Percentiles rank a stretch among this genome's conserved stretches.
phyloP scores from a whole-genome alignment of 1,284 basidiomycete genomes.

The Trichosporon sp. region DNA sequence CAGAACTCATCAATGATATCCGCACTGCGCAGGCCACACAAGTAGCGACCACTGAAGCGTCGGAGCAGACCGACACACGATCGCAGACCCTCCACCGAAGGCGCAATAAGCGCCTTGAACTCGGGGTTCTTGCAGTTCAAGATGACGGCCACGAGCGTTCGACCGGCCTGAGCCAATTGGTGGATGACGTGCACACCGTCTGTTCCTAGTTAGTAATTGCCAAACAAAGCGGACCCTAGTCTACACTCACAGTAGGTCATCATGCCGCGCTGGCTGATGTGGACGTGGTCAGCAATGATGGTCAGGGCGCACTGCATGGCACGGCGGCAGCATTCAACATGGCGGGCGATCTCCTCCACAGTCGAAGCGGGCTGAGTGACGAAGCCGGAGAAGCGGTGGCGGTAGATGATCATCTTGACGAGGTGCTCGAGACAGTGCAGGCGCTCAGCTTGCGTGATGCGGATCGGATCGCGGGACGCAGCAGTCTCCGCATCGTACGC shows the following conservation, averaged over 20 bases:
- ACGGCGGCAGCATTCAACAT: constrained; percentile 54
- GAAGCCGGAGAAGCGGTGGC: constrained; percentile 58
- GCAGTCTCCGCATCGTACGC: constrained; percentile 75
- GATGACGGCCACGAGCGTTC: constrained; percentile 79
- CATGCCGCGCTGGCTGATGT: constrained; percentile 72
- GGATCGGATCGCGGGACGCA: constrained; percentile 78
- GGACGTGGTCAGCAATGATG: constrained; percentile 76
- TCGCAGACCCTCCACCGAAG: constrained; percentile 76
- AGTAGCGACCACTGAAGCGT: constrained; percentile 57
- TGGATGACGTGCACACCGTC: constrained; percentile 91
- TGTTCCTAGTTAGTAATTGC: constrained; percentile 46
- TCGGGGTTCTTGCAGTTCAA: constrained; percentile 65
- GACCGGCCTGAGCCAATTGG: constrained; percentile 86
- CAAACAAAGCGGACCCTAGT: background rate
- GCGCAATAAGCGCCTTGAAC: constrained; percentile 67
- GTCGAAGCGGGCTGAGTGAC: constrained; percentile 56
- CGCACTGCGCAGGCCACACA: constrained; percentile 81
- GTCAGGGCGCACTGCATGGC: constrained; percentile 65
- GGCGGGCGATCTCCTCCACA: constrained; percentile 52
- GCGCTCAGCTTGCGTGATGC: constrained; percentile 81
- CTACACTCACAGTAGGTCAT: constrained; percentile 82
- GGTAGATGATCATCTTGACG: constrained; percentile 66
- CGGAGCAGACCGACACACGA: constrained; percentile 79
- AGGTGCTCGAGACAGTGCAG: constrained; percentile 81
- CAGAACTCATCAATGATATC: constrained; percentile 92